phyloP scores from a whole-genome alignment of 2,329 filamentous ascomycete genomes.

The Aureobasidium sp. region DNA sequence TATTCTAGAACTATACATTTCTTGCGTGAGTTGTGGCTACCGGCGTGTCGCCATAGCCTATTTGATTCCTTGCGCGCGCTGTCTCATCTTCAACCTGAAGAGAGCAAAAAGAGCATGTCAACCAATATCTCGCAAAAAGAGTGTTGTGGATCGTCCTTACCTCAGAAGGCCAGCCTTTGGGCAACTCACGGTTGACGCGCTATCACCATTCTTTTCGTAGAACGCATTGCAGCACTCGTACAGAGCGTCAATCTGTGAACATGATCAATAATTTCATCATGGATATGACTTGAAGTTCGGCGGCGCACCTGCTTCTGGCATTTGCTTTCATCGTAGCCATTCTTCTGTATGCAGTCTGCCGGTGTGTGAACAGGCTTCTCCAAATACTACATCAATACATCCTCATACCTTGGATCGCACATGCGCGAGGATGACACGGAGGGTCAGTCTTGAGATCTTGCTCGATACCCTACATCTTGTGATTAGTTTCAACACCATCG shows the following conservation, averaged over 20 bases:
- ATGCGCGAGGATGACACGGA: constrained; percentile 81
- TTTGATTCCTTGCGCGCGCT: constrained; percentile 47
- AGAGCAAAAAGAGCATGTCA: constrained; percentile 8
- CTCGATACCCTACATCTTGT: constrained; percentile 38
- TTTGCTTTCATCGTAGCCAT: constrained; percentile 77
- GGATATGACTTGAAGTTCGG: neutral
- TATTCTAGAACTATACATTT: constrained; percentile 13
- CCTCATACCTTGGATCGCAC: constrained; percentile 74
- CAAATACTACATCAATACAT: neutral
- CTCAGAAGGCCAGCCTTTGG: constrained; percentile 73
- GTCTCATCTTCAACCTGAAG: constrained; percentile 68
- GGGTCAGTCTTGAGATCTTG: constrained; percentile 67
- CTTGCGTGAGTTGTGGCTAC: neutral
- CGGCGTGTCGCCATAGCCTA: constrained; percentile 2
- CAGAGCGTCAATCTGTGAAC: constrained; percentile 61
- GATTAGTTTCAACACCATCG: neutral
- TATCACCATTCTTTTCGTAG: constrained; percentile 71
- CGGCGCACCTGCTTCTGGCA: constrained; percentile 54
- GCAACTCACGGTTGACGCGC: constrained; percentile 72
- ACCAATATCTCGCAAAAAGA: neutral
- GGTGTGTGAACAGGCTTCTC: constrained; percentile 1
- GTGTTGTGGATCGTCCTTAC: constrained; percentile 23
- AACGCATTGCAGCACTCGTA: constrained; percentile 93
- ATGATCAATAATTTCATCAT: neutral
- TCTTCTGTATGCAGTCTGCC: constrained; percentile 74